Evolutionary conservation across 2,329 filamentous ascomycete genomes (phyloP), one percentile per base, ranked within the genome.

Genomic region (Stromatinia cepivora): DNA sequence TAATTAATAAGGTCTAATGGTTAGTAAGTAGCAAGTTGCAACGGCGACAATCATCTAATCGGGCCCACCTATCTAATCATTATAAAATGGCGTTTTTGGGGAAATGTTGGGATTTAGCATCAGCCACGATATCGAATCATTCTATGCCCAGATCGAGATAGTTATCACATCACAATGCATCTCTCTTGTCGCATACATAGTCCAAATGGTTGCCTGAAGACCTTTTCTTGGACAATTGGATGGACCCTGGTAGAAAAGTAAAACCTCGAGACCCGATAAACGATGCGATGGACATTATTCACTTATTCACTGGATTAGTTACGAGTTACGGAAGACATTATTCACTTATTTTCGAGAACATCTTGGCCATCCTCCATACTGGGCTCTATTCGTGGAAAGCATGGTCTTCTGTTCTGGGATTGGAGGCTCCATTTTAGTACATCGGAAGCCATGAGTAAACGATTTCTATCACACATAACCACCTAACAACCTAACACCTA

Each of bases 181-280:
- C 58, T 20, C 13, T 42, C n/a, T 58, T 11, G 45, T 50, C 39
- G 28, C 52, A 62, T 64, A 45, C n/a, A 45, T 25, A 17, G n/a
- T 42, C n/a, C 45, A 61, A n/a, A n/a, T 45, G 65, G 65, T 61
- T 67, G 65, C 65, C 65, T 67, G 65, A 67, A 61, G 65, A 52
- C 54, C 15, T 13, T 15, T 56, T n/a, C 20, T 65, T 45, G 54
- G n/a, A 39, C 39, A 45, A 39, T 61, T 17, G 45, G 9, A 59
- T 17, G 45, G 9, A 59, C 45, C 54, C 66, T 52, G 22, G 56
- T 50, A 34, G 17, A n/a, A 42, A 42, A 28, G 45, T 34, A 48
- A 48, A 34, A 15, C 57, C 48, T 52, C 9, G 62, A 61, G 57
- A 20, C 22, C 22, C 22, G 46, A 52, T 63, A 39, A 36, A 63